Percentiles rank a stretch among this genome's conserved stretches.
Evolutionary conservation across 1,139 yeast genomes (phyloP).

Genomic region (Geotrichum histeridarum): DNA sequence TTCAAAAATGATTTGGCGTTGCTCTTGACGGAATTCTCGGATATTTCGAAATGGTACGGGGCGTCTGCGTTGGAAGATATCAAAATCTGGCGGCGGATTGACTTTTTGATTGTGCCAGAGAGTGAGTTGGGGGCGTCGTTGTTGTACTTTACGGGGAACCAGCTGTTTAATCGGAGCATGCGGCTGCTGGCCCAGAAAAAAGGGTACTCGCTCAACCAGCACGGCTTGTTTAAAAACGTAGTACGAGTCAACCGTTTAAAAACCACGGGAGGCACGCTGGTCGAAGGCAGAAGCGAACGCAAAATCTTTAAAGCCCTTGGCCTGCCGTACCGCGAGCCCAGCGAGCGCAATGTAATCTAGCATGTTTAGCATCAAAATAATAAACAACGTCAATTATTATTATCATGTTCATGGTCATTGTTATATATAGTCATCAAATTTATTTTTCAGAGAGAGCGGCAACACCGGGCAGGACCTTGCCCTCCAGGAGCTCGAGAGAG

Average conservation of each 20-base stretch:
- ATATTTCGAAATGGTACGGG: conserved; percentile 17
- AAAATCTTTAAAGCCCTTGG: conserved; percentile 47
- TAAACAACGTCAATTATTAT: background rate
- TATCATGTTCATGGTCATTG: background rate
- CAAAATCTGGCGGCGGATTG: conserved; percentile 50
- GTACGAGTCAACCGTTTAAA: conserved; percentile 7
- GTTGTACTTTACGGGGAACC: conserved; percentile 57
- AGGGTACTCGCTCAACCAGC: conserved; percentile 46
- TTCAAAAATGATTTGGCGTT: conserved; percentile 1
- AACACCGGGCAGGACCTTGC: conserved; percentile 97
- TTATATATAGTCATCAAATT: background rate
- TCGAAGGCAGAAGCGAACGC: conserved; percentile 48
- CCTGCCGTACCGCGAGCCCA: conserved; percentile 45
- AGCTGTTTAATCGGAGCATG: conserved; percentile 49
- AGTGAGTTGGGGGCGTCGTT: conserved; percentile 49
- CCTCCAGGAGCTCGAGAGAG: conserved; percentile 93
- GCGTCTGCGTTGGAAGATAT: conserved; percentile 21
- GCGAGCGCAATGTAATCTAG: conserved; percentile 35
- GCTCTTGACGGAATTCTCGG: background rate
- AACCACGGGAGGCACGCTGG: conserved; percentile 25
- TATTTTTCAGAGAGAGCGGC: conserved; percentile 72
- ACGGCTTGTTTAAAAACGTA: conserved; percentile 43
- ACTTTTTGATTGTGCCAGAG: conserved; percentile 50
- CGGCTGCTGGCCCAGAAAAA: conserved; percentile 45
- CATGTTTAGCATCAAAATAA: background rate